Conservation (phyloP, 805 yeast species). For the Candida ficus region DNA sequence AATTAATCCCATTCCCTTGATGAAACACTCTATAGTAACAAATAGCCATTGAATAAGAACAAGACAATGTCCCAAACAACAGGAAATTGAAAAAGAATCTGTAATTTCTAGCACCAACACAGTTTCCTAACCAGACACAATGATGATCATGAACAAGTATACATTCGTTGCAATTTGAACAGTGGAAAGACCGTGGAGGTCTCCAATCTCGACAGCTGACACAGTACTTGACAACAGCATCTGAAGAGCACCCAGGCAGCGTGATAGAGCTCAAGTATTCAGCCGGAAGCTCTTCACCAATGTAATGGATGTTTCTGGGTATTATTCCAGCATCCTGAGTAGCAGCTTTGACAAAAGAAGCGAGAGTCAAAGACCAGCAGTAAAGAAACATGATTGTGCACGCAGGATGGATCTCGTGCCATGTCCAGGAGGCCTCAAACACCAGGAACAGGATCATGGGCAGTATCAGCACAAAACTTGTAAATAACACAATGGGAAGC, state of each 20-base stretch:
- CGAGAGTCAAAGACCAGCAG: constrained; percentile 45
- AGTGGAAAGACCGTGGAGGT: constrained; percentile 72
- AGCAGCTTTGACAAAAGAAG: constrained; percentile 48
- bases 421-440: constrained; percentile 48
- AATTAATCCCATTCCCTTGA: constrained; percentile 17
- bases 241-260: constrained; percentile 34
- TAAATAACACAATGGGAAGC: constrained; percentile 36
- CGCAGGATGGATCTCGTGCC: constrained; percentile 54
- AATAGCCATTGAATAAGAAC: constrained; percentile 25
- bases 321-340: constrained; percentile 63
- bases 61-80: constrained; percentile 29
- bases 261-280: constrained; percentile 50
- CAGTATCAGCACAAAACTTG: constrained; percentile 30
- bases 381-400: constrained; percentile 53
- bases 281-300: constrained; percentile 37
- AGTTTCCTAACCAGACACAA: constrained; percentile 65
- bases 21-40: constrained; percentile 29
- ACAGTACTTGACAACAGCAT: constrained; percentile 51
- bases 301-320: constrained; percentile 59
- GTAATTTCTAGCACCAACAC: constrained; percentile 73
- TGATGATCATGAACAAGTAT: constrained; percentile 30
- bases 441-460: constrained; percentile 53
- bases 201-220: constrained; percentile 67
- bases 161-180: constrained; percentile 65
- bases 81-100: constrained; percentile 53